Conservation (phyloP, 192 early-diverging fungal genomes). For the Martensiomyces pterosporus region DNA sequence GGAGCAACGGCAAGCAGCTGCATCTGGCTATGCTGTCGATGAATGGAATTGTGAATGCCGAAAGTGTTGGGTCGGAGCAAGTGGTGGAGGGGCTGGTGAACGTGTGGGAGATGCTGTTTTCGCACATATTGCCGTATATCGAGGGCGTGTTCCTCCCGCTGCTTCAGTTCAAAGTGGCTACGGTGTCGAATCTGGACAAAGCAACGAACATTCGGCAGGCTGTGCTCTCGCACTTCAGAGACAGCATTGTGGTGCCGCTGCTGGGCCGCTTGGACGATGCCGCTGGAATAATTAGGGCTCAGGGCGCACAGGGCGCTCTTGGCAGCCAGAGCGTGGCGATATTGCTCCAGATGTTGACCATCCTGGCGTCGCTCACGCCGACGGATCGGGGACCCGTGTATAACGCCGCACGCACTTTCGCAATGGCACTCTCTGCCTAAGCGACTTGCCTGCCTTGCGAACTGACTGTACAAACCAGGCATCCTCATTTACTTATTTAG, state of each 20-base stretch:
- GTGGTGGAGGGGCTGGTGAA: constrained; percentile 64
- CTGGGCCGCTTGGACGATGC: constrained; percentile 20
- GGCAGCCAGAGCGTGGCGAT: background rate
- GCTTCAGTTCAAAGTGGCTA: constrained; percentile 15
- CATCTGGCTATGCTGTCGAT: constrained; percentile 16
- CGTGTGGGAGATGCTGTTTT: constrained; percentile 78
- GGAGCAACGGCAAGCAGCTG: background rate
- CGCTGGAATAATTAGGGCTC: background rate
- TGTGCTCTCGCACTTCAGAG: constrained; percentile 33
- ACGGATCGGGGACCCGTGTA: constrained; percentile 31
- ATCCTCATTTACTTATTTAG: background rate
- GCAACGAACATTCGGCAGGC: constrained; percentile 15
- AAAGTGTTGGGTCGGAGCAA: constrained; percentile 61
- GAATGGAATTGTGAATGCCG: constrained; percentile 55
- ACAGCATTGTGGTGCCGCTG: constrained; percentile 27
- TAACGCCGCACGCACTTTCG: constrained; percentile 20
- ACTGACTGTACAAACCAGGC: background rate
- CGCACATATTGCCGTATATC: constrained; percentile 78
- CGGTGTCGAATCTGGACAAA: background rate
- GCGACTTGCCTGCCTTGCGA: background rate
- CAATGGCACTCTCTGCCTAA: constrained; percentile 13
- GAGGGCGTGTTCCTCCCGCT: constrained; percentile 84
- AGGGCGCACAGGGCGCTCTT: background rate
- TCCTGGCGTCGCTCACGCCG: constrained; percentile 30
- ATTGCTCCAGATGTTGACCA: constrained; percentile 33